A percentile compares a stretch with the other conserved stretches of the same genome.
These are phyloP conservation scores for Colletotrichum lindemuthianum DNA, from an alignment of 2,329 filamentous ascomycete genomes.

Conservation along the genomic window DNA sequence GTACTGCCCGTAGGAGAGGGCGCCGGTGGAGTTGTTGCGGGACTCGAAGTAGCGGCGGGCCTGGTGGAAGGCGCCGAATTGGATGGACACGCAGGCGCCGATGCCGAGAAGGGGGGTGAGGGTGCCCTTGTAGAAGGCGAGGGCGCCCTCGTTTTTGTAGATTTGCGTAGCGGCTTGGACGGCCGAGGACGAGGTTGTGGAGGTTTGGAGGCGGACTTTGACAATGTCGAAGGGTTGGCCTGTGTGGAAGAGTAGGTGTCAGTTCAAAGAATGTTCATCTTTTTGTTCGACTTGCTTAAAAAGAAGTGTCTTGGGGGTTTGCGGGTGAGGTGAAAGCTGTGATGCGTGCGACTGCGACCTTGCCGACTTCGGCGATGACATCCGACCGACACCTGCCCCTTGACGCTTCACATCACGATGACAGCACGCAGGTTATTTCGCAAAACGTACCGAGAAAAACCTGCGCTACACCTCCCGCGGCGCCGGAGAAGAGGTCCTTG, in stretches of 20 bases:
- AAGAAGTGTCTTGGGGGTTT: too few species aligned
- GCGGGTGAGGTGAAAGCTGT: too few species aligned
- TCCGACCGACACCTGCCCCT: slow-evolving; percentile 15
- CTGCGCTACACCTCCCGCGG: slow-evolving; percentile 91
- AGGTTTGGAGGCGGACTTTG: slow-evolving; percentile 96
- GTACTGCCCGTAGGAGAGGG: slow-evolving; percentile 85
- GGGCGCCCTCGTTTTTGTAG: slow-evolving; percentile 84
- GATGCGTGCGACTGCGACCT: slow-evolving; percentile 48
- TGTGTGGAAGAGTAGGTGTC: slow-evolving; percentile 42
- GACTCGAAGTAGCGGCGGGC: slow-evolving; percentile 87
- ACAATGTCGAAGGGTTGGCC: slow-evolving; percentile 88
- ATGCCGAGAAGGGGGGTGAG: slow-evolving; percentile 95
- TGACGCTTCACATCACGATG: too few species aligned
- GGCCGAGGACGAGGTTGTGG: slow-evolving; percentile 81
- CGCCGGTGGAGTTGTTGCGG: slow-evolving; percentile 71
- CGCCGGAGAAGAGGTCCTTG: slow-evolving; percentile 93
- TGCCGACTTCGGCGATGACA: slow-evolving; percentile 93
- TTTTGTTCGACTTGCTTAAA: too few species aligned
- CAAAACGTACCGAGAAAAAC: slow-evolving; percentile 82
- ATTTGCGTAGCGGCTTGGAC: slow-evolving; percentile 84
- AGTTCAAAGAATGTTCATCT: too few species aligned
- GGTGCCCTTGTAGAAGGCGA: slow-evolving; percentile 98
- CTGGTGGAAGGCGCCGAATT: slow-evolving; percentile 97
- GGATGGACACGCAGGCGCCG: slow-evolving; percentile 96
- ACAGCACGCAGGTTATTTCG: neutral